Evolutionary conservation across 2,329 filamentous ascomycete genomes (phyloP).

Genomic region (Ophiostoma novo-ulmi): DNA sequence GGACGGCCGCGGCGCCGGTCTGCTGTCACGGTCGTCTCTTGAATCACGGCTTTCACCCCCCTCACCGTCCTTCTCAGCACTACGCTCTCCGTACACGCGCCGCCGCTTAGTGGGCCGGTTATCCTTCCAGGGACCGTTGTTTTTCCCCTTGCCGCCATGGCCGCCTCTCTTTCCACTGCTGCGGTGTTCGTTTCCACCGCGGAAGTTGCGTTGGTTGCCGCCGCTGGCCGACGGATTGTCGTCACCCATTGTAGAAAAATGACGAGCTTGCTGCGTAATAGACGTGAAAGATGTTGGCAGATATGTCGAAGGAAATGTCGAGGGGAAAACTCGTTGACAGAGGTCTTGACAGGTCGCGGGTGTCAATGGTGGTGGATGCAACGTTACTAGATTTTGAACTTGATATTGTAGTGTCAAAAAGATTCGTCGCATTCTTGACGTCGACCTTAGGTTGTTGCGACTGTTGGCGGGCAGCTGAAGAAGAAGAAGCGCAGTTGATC

Average conservation of each 20-base stretch:
- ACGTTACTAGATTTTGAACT: neutral
- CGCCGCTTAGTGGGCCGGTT: slow-evolving; percentile 23
- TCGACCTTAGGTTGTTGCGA: neutral
- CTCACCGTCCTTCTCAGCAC: slow-evolving; percentile 14
- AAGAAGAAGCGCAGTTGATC: neutral
- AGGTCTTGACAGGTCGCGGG: neutral
- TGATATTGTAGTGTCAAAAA: neutral
- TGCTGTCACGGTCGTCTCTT: slow-evolving; percentile 32
- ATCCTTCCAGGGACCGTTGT: slow-evolving; percentile 20
- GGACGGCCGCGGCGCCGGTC: slow-evolving; percentile 37
- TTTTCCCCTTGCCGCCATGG: slow-evolving; percentile 12
- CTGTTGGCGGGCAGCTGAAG: neutral
- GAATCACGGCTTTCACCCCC: slow-evolving; percentile 32
- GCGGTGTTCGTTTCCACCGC: slow-evolving; percentile 21
- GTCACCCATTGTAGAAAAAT: neutral
- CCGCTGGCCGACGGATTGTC: neutral
- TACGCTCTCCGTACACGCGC: slow-evolving; percentile 18
- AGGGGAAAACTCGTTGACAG: neutral
- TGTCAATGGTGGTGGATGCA: neutral
- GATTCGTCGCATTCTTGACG: neutral
- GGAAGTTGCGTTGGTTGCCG: slow-evolving; percentile 15
- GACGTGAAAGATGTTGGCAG: neutral
- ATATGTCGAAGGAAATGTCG: neutral
- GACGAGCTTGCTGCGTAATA: neutral
- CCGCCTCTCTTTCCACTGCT: slow-evolving; percentile 14